Percentiles rank a stretch among this genome's conserved stretches.
Evolutionary conservation across 352 stramenopile species (phyloP).

Genomic region (Pythium aquatile): DNA sequence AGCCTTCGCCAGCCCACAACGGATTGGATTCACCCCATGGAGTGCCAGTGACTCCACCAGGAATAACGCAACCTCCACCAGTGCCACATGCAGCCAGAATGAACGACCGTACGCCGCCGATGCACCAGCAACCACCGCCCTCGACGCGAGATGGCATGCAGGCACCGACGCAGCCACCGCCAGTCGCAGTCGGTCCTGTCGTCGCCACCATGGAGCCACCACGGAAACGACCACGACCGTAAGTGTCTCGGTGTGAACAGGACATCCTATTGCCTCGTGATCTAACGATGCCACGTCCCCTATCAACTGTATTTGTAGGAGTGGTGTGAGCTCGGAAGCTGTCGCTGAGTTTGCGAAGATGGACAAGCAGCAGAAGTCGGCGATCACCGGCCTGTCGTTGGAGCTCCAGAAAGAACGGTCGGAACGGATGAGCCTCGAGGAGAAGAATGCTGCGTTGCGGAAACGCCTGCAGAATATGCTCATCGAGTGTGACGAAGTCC

Average conservation of each 20-base stretch:
- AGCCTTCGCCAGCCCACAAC: neutral
- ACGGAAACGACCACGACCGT: conserved; percentile 49
- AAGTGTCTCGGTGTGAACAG: conserved; percentile 16
- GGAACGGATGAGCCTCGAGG: conserved; percentile 50
- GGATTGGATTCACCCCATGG: neutral
- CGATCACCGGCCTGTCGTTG: conserved; percentile 47
- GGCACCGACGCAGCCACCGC: neutral
- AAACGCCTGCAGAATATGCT: conserved; percentile 78
- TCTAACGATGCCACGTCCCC: conserved; percentile 4
- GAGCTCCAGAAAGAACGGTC: conserved; percentile 60
- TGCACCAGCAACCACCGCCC: neutral
- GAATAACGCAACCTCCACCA: conserved; percentile 1
- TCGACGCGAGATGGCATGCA: neutral
- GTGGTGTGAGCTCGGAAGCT: conserved; percentile 12
- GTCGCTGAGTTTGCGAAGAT: conserved; percentile 28
- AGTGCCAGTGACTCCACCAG: neutral
- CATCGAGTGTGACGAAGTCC: conserved; percentile 72
- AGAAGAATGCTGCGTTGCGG: conserved; percentile 64
- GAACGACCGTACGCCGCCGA: neutral
- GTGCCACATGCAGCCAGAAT: neutral
- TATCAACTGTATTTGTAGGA: neutral
- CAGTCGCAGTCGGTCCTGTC: neutral
- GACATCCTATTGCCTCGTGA: too few relatives aligned
- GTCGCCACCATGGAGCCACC: conserved; percentile 9
- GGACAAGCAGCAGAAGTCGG: conserved; percentile 38